A percentile compares a stretch with the other conserved stretches of the same genome.
These are phyloP conservation scores for Irpex sp. DNA, from an alignment of 1,284 basidiomycete genomes.

Conservation along the genomic window DNA sequence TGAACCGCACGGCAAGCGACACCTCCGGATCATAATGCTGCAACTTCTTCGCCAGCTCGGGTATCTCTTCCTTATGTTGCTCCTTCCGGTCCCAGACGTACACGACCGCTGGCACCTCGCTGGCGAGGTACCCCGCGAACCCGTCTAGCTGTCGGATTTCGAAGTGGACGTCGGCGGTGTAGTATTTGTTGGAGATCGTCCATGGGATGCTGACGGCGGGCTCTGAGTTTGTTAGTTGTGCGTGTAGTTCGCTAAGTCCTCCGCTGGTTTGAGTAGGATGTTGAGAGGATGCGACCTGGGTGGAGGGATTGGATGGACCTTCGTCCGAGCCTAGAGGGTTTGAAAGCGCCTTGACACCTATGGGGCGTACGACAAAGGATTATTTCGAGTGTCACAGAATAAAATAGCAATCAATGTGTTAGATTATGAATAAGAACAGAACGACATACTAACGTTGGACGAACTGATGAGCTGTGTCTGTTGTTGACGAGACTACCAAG, in stretches of 20 bases:
- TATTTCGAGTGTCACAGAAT: conserved; percentile 2
- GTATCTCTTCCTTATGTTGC: conserved; percentile 51
- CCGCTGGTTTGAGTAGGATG: neutral
- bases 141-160: conserved; percentile 27
- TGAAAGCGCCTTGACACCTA: conserved; percentile 26
- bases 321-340: neutral
- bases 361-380: neutral
- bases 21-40: conserved; percentile 61
- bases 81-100: conserved; percentile 67
- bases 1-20: conserved; percentile 58
- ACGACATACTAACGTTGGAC: conserved; percentile 41
- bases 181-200: conserved; percentile 84
- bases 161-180: conserved; percentile 75
- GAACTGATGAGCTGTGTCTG: conserved; percentile 37
- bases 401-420: conserved; percentile 12
- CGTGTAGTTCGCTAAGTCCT: neutral
- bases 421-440: conserved; percentile 11
- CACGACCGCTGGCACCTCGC: conserved; percentile 65
- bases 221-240: neutral
- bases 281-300: neutral
- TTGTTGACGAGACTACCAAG: conserved; percentile 42
- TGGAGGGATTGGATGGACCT: neutral
- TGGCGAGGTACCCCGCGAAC: conserved; percentile 26
- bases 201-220: conserved; percentile 47
- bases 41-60: conserved; percentile 44